phyloP scores from a whole-genome alignment of 768 basidiomycete species.

The Trametes sanguinea region DNA sequence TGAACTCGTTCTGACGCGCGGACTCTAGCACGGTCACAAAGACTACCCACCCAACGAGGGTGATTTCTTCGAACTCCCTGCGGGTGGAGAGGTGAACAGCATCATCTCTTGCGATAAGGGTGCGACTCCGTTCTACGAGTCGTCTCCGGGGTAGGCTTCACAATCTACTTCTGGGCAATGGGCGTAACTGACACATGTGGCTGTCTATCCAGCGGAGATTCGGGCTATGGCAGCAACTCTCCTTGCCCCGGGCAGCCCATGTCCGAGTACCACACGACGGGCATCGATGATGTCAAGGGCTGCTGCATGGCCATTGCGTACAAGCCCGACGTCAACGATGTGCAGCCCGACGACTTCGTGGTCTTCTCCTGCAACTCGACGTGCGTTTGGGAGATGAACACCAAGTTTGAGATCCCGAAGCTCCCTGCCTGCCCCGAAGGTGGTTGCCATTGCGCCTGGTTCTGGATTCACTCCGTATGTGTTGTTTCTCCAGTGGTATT shows the following conservation, averaged over 20 bases:
- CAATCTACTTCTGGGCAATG: not conserved
- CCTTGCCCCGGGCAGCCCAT: slow-evolving; percentile 28
- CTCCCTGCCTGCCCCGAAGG: slow-evolving; percentile 47
- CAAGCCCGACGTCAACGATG: slow-evolving; percentile 36
- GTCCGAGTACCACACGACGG: slow-evolving; percentile 34
- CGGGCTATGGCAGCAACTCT: slow-evolving; percentile 23
- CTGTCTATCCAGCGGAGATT: slow-evolving; percentile 27
- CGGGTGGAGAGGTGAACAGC: slow-evolving; percentile 51
- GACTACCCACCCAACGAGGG: slow-evolving; percentile 54
- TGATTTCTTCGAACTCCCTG: slow-evolving; percentile 61
- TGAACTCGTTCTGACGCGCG: not conserved
- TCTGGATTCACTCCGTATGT: slow-evolving; percentile 41
- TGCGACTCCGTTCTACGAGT: slow-evolving; percentile 55
- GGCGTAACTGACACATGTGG: not conserved
- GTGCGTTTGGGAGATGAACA: slow-evolving; percentile 44
- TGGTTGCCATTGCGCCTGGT: slow-evolving; percentile 47
- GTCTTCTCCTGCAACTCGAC: slow-evolving; percentile 47
- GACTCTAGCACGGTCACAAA: slow-evolving; percentile 49
- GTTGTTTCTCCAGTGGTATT: not conserved
- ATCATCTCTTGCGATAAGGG: slow-evolving; percentile 64
- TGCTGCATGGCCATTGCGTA: slow-evolving; percentile 49
- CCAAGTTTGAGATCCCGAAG: slow-evolving; percentile 44
- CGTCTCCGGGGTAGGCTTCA: slow-evolving; percentile 34
- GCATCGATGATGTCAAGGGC: slow-evolving; percentile 36
- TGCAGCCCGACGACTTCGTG: slow-evolving; percentile 45